Conservation (phyloP, 306 rosid species). For the Datisca glomerata region DNA sequence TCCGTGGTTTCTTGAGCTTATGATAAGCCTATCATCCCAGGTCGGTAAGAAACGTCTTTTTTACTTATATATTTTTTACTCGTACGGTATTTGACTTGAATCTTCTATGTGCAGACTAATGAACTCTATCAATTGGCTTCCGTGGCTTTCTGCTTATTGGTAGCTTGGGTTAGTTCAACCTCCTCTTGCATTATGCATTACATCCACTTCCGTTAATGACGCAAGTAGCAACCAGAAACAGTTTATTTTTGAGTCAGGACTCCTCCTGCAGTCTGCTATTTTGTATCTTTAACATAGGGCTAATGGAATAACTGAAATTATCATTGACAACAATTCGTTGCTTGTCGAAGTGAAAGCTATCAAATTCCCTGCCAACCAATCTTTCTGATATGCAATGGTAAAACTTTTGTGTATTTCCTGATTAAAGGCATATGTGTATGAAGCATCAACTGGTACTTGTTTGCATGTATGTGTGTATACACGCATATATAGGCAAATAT, state of each 20-base stretch:
- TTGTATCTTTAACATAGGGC: too few relatives aligned
- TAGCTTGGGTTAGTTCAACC: conserved; percentile 70
- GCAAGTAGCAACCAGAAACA: too few relatives aligned
- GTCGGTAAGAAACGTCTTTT: conserved; percentile 27
- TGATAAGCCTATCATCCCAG: conserved; percentile 95
- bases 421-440: neutral
- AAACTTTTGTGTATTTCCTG: neutral
- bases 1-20: conserved; percentile 89
- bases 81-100: conserved; percentile 5
- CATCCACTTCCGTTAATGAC: too few relatives aligned
- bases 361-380: neutral
- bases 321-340: too few relatives aligned
- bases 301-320: too few relatives aligned
- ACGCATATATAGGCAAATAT: too few relatives aligned
- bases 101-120: conserved; percentile 55
- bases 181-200: conserved; percentile 11
- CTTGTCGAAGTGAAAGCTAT: neutral
- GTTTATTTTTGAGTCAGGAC: too few relatives aligned
- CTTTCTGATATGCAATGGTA: neutral
- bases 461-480: neutral
- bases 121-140: conserved; percentile 90
- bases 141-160: conserved; percentile 85
- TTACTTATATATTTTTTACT: conserved; percentile 10
- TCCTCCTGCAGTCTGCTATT: too few relatives aligned
- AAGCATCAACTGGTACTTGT: neutral